Percentiles rank a stretch among this genome's conserved stretches.
Conservation (phyloP, 2,329 filamentous ascomycete genomes). For the Stagonosporopsis rhizophila region DNA sequence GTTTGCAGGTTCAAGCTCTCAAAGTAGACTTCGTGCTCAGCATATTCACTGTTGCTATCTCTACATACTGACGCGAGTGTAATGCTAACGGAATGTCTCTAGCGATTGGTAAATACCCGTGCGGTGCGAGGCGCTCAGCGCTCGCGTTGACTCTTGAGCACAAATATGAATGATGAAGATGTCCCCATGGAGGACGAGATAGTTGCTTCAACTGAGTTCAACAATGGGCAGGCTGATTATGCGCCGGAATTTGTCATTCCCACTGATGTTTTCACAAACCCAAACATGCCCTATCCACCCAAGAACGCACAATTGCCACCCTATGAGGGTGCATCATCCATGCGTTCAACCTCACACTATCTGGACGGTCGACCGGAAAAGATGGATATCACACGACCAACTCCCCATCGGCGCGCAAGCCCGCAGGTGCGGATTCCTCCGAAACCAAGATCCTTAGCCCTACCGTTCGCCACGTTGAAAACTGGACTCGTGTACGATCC, state of each 20-base stretch:
- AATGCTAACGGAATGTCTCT: background rate
- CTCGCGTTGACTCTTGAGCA: conserved; percentile 18
- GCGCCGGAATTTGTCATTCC: conserved; percentile 38
- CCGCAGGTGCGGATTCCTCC: conserved; percentile 41
- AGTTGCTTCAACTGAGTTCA: conserved; percentile 45
- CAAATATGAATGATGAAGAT: conserved; percentile 39
- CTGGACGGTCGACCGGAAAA: conserved; percentile 27
- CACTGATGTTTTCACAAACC: conserved; percentile 34
- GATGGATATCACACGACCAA: conserved; percentile 31
- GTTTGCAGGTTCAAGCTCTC: background rate
- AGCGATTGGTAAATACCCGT: conserved; percentile 20
- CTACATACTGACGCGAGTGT: background rate
- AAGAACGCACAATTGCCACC: conserved; percentile 39
- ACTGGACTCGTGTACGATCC: conserved; percentile 76
- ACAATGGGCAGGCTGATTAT: conserved; percentile 28
- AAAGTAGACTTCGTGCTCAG: background rate
- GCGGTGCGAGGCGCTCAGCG: conserved; percentile 28
- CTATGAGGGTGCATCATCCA: conserved; percentile 25
- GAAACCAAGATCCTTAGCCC: conserved; percentile 44
- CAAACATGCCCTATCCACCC: conserved; percentile 21
- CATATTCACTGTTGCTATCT: background rate
- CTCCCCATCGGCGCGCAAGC: conserved; percentile 24
- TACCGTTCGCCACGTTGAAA: conserved; percentile 42
- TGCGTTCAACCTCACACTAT: conserved; percentile 11
- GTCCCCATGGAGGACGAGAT: conserved; percentile 42